Evolutionary conservation across 2,329 filamentous ascomycete species (phyloP), one percentile per base, ranked within the genome.

Genomic region (Didymella lethalis): DNA sequence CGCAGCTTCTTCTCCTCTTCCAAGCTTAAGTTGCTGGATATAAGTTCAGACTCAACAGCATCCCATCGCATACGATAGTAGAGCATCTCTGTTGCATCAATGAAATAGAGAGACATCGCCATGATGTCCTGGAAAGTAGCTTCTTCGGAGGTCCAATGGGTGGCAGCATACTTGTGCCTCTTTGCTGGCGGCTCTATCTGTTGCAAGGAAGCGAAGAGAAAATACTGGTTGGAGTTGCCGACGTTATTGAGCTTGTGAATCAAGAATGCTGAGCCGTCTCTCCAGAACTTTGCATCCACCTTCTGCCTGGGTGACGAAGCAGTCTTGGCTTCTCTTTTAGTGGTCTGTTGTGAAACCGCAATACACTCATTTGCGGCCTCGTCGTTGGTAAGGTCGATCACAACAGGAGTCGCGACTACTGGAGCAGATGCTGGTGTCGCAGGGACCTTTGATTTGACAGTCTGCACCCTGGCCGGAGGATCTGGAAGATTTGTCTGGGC

Each of bases 21-120:
- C 8, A 12, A 8, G 11, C 38, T 41, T 8, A 25, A 25, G 18
- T 4, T 25, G 11, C 20, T 20, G 14, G 38, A 41, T 14, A 18
- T 20, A 41, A 41, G 18, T 10, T 25, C 20, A 12, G 20, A 41
- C 20, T 41, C 20, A 2, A 41, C 12, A 14, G 11, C 18, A 23
- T 51, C 41, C 54, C 54, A 57, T 20, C 40, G 32, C 23, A 28
- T 11, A 11, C 41, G 25, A 4, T 51, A 57, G 3, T 18, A 26
- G 10, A 57, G 7, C 47, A 57, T 40, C 28, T 57, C 54, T 1
- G 38, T 10, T 3, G 41, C 54, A 18, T 57, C 54, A 12, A 57
- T 31, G 10, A 51, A 57, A 16, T 31, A 43, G 8, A 18, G 14
- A 8, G 54, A 57, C 32, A 47, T 57, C 20, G 32, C 18, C 1